A percentile compares a stretch with the other conserved stretches of the same genome.
phyloP scores from a whole-genome alignment of 2,329 filamentous ascomycete species.

The Ceratocystiopsis sp. region DNA sequence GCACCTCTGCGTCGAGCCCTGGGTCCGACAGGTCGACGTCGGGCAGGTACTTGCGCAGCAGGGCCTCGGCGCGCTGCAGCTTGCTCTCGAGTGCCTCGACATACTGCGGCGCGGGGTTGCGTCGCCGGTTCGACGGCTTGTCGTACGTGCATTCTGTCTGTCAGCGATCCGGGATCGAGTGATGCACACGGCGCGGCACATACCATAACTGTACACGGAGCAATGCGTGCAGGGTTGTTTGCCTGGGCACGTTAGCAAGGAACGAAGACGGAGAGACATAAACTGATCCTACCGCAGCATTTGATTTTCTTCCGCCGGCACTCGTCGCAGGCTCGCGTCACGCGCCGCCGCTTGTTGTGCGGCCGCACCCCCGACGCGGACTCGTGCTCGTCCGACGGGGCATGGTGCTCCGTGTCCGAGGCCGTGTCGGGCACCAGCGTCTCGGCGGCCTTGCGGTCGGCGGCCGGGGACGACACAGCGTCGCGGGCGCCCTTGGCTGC shows the following conservation, averaged over 20 bases:
- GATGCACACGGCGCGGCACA: background rate
- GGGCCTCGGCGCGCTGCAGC: constrained; percentile 64
- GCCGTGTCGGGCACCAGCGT: too few relatives aligned
- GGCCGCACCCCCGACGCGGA: constrained; percentile 26
- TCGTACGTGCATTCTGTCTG: constrained; percentile 77
- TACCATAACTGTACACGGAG: constrained; percentile 90
- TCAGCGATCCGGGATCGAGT: background rate
- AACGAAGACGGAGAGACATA: too few relatives aligned
- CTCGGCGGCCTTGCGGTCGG: too few relatives aligned
- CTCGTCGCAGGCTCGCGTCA: constrained; percentile 68
- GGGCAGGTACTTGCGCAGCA: constrained; percentile 65
- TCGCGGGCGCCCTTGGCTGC: too few relatives aligned
- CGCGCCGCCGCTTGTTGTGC: constrained; percentile 59
- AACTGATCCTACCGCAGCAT: constrained; percentile 37
- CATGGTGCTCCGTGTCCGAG: too few relatives aligned
- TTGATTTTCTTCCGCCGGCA: constrained; percentile 78
- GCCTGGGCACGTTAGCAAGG: constrained; percentile 14
- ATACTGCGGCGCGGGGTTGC: constrained; percentile 84
- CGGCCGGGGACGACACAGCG: too few relatives aligned
- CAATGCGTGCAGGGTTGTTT: constrained; percentile 89
- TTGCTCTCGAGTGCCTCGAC: constrained; percentile 76
- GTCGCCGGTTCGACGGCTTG: constrained; percentile 78
- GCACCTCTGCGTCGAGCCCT: constrained; percentile 58
- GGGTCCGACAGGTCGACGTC: constrained; percentile 76
- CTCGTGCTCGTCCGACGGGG: too few relatives aligned